Percentiles rank a stretch among this genome's conserved stretches.
Evolutionary conservation across 2,329 filamentous ascomycete species (phyloP).

Genomic region (Xylariales sp.): DNA sequence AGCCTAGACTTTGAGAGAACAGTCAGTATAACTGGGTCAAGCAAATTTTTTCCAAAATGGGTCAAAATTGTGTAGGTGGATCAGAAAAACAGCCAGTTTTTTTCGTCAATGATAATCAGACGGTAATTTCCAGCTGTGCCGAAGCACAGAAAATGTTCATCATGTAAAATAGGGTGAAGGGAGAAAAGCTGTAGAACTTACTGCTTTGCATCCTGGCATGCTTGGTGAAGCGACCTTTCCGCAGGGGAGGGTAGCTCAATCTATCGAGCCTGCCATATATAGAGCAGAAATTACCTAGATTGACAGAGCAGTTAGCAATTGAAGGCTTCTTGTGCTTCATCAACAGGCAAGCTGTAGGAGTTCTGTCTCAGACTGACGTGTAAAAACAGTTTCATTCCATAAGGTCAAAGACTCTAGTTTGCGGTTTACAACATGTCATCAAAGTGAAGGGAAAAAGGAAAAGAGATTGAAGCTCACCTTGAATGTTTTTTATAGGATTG

Average conservation of each 20-base stretch:
- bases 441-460: slow-evolving; percentile 36
- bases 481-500: too few relatives aligned
- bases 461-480: neutral
- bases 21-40: too few relatives aligned
- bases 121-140: slow-evolving; percentile 94
- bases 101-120: slow-evolving; percentile 79
- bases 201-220: slow-evolving; percentile 14
- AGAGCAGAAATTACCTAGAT: neutral
- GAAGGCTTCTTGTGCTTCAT: neutral
- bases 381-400: slow-evolving; percentile 80
- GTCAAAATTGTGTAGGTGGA: slow-evolving; percentile 26
- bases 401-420: slow-evolving; percentile 93
- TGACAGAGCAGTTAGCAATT: slow-evolving; percentile 7
- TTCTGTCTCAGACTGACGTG: slow-evolving; percentile 84
- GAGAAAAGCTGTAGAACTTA: slow-evolving; percentile 19
- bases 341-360: neutral
- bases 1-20: too few relatives aligned
- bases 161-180: slow-evolving; percentile 29
- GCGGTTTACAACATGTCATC: slow-evolving; percentile 82
- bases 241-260: too few relatives aligned
- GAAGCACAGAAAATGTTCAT: slow-evolving; percentile 68
- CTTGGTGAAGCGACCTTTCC: slow-evolving; percentile 5
- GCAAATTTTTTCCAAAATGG: too few relatives aligned
- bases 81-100: slow-evolving; percentile 83
- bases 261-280: too few relatives aligned